phyloP scores from a whole-genome alignment of 2,329 filamentous ascomycete species.

The Trichoderma polysporum region DNA sequence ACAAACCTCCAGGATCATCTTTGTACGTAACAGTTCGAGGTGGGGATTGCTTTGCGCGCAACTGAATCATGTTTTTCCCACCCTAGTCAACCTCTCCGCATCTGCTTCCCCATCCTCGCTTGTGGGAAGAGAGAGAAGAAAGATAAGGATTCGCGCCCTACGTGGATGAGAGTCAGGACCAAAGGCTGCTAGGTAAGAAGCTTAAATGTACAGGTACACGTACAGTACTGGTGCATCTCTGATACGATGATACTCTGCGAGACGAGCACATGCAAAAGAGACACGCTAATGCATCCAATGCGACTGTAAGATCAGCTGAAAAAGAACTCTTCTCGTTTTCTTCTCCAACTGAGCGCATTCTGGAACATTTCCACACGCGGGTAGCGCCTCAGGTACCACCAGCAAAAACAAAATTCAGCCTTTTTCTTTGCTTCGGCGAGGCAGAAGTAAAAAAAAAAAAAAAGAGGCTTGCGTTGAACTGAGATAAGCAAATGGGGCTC shows the following conservation, averaged over 20 bases:
- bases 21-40: conserved; percentile 14
- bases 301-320: not conserved
- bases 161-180: not conserved
- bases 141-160: conserved; percentile 1
- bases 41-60: not conserved
- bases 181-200: not conserved
- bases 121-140: not conserved
- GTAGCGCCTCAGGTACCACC: not conserved
- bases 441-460: not conserved
- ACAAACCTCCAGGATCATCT: conserved; percentile 8
- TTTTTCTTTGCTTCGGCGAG: not conserved
- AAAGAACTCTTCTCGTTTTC: not conserved
- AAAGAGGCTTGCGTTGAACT: not conserved
- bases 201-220: not conserved
- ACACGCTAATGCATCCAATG: conserved; percentile 5
- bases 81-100: not conserved
- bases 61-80: conserved; percentile 15
- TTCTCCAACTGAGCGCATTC: conserved; percentile 3
- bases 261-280: not conserved
- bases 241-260: not conserved
- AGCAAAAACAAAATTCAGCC: not conserved
- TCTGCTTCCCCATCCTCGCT: conserved; percentile 5
- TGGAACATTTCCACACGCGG: conserved; percentile 9
- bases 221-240: not conserved
- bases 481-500: conserved; percentile 7